Evolutionary conservation across 2,329 filamentous ascomycete genomes (phyloP), one percentile per base, ranked within the genome.

Genomic region (Neopestalotiopsis clavispora): DNA sequence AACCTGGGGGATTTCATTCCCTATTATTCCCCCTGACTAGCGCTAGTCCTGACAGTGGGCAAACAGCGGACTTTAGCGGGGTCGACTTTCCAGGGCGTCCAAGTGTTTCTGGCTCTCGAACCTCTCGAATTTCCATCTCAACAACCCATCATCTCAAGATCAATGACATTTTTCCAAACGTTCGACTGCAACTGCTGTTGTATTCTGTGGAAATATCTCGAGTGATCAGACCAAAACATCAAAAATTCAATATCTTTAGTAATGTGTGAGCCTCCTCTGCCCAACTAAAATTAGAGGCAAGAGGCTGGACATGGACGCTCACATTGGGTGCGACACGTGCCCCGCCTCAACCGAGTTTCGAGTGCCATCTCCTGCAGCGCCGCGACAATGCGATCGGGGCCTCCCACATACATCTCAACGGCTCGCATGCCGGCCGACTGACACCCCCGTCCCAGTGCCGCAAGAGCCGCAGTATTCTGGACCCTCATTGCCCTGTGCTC

Each of bases 261-360:
- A 9, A 34, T 59, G 12, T 13, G 12, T 7, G n/a, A 60, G 23
- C 6, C 10, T 20, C n/a, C 58, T 38, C 28, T 7, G 23, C 23
- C 23, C 23, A 28, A 28, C 58, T 14, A 38, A 60, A 20, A 60
- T 60, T 32, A 38, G 58, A 32, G 58, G 58, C 28, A 14, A 32
- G n/a, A 28, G 12, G 17, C 23, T 28, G 23, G 23, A 23, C 23
- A 23, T 23, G 23, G 23, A 28, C 3, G 23, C 45, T 45, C 32
- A 23, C n/a, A 40, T 28, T 57, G 30, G 34, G 59, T 67, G 68
- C 65, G 70, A 69, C 57, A 64, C 59, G 66, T 32, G 32, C 70
- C 68, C 68, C 68, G 70, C 70, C 58, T 71, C 70, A 68, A 63
- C 42, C 42, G 38, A 20, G 70, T 71, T 71, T 71, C 70, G 10